Conservation (phyloP, 495 filamentous ascomycete genomes). For the Penicillium maclennaniae region DNA sequence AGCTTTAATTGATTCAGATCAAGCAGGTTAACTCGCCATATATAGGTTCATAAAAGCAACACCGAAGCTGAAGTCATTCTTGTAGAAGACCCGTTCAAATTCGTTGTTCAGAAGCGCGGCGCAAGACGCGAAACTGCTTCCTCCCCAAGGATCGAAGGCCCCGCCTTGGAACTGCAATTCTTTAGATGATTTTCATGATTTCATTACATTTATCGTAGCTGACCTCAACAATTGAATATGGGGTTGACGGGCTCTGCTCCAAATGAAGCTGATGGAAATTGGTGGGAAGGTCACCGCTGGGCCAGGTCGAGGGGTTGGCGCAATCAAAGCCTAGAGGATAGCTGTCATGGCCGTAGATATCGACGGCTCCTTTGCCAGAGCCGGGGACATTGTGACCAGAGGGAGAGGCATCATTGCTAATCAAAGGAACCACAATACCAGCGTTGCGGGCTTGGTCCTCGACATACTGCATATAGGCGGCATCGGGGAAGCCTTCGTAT, state of each 20-base stretch:
- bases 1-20: not conserved
- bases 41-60: conserved; percentile 62
- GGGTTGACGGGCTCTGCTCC: conserved; percentile 59
- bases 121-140: conserved; percentile 62
- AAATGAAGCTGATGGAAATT: conserved; percentile 47
- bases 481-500: conserved; percentile 48
- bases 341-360: conserved; percentile 75
- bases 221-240: conserved; percentile 64
- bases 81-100: conserved; percentile 76
- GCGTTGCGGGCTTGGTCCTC: conserved; percentile 63
- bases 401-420: conserved; percentile 66
- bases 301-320: conserved; percentile 49
- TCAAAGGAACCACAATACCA: conserved; percentile 69
- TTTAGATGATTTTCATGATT: conserved; percentile 7
- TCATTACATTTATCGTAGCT: conserved; percentile 1
- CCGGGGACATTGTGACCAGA: conserved; percentile 63
- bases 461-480: conserved; percentile 65
- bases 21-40: conserved; percentile 50
- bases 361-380: conserved; percentile 57
- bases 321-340: conserved; percentile 70
- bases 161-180: conserved; percentile 62
- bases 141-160: conserved; percentile 74
- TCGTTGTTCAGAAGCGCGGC: conserved; percentile 59
- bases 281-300: conserved; percentile 42
- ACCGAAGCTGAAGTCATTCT: conserved; percentile 67